These are phyloP conservation scores for Colletotrichum costaricense DNA, from an alignment of 2,329 filamentous ascomycete species.

Conservation along the genomic window DNA sequence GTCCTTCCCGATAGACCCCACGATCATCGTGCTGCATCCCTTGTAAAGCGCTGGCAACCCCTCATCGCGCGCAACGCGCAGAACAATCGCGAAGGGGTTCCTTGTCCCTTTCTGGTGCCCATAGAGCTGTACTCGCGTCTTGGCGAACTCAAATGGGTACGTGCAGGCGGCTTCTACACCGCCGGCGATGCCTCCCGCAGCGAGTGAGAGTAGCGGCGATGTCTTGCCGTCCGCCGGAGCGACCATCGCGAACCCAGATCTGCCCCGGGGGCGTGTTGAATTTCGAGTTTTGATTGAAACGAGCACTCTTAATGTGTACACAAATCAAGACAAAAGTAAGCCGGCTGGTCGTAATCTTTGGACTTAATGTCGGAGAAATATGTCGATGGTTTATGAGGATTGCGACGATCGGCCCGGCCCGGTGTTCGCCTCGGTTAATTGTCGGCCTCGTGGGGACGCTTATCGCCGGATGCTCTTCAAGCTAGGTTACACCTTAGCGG, in stretches of 20 bases:
- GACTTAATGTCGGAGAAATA: not conserved
- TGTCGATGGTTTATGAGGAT: not conserved
- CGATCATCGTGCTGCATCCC: constrained; percentile 28
- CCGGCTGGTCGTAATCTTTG: not conserved
- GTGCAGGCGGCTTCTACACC: constrained; percentile 25
- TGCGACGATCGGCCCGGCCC: not conserved
- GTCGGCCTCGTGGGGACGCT: not conserved
- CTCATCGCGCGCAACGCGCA: constrained; percentile 22
- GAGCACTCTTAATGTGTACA: not conserved
- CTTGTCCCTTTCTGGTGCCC: constrained; percentile 19
- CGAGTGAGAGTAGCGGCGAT: constrained; percentile 12
- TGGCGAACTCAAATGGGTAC: constrained; percentile 27
- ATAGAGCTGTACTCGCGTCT: constrained; percentile 25
- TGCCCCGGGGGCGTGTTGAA: not conserved
- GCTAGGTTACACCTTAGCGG: not conserved
- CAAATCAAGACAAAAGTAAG: not conserved
- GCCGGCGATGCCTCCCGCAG: constrained; percentile 21
- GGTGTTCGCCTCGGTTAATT: not conserved
- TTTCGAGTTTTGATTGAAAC: not conserved
- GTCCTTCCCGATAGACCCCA: constrained; percentile 26
- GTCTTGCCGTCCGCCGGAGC: constrained; percentile 17
- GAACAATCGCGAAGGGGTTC: constrained; percentile 18
- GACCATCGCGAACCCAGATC: not conserved
- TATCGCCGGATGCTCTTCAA: not conserved
- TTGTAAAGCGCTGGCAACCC: constrained; percentile 17